Conservation (phyloP, 1,139 yeast genomes). For the Yamadazyma sp. region DNA sequence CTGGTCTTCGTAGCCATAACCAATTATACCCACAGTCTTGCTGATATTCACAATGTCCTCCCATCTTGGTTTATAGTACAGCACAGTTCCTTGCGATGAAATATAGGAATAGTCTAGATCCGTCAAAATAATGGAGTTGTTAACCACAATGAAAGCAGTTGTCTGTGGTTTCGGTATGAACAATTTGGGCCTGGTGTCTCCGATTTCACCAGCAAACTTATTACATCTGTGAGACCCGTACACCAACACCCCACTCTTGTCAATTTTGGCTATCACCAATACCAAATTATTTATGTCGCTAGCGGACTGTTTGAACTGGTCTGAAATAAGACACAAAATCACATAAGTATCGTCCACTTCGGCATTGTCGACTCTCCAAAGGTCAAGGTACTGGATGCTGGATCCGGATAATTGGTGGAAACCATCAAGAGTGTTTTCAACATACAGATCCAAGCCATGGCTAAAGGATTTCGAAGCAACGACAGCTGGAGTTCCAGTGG, state of each 20-base stretch:
- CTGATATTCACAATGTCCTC: conserved; percentile 70
- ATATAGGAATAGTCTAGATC: conserved; percentile 53
- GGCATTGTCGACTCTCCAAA: conserved; percentile 37
- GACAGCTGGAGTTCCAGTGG: conserved; percentile 29
- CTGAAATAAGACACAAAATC: conserved; percentile 41
- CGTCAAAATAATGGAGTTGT: conserved; percentile 61
- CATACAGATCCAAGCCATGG: conserved; percentile 27
- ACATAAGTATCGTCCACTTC: conserved; percentile 38
- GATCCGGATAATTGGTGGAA: conserved; percentile 36
- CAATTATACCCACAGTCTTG: conserved; percentile 54
- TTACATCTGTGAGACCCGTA: conserved; percentile 58
- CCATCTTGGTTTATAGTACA: conserved; percentile 64
- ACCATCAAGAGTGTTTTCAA: conserved; percentile 40
- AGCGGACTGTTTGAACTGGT: conserved; percentile 18
- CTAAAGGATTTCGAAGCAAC: conserved; percentile 28
- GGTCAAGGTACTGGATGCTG: conserved; percentile 51
- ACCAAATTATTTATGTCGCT: conserved; percentile 28
- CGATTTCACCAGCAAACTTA: conserved; percentile 32
- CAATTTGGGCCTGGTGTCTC: conserved; percentile 44
- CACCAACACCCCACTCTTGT: conserved; percentile 52
- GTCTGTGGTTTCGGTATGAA: conserved; percentile 60
- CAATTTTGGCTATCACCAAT: conserved; percentile 57
- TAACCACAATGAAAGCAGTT: conserved; percentile 64
- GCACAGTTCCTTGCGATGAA: conserved; percentile 24
- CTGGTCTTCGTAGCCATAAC: conserved; percentile 56